A percentile compares a stretch with the other conserved stretches of the same genome.
Evolutionary conservation across 2,329 filamentous ascomycete species (phyloP).

Genomic region (Talaromyces sp.): DNA sequence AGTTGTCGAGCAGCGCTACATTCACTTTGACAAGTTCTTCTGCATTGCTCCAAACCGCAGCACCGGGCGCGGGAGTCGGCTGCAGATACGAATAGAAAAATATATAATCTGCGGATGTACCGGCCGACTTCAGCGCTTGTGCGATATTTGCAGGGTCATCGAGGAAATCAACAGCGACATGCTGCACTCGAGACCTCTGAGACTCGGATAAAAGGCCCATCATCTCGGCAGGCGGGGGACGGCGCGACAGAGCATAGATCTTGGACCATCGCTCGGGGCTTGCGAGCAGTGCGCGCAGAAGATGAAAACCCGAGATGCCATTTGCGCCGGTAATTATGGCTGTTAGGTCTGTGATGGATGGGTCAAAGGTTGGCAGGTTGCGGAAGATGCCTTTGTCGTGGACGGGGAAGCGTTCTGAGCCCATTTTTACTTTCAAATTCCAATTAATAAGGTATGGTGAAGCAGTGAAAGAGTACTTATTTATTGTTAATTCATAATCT

Average conservation of each 20-base stretch:
- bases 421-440: slow-evolving; percentile 13
- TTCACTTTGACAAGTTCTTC: slow-evolving; percentile 50
- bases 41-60: slow-evolving; percentile 47
- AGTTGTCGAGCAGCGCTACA: slow-evolving; percentile 44
- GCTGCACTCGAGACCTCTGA: slow-evolving; percentile 23
- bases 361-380: slow-evolving; percentile 44
- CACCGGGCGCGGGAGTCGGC: slow-evolving; percentile 41
- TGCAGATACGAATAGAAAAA: slow-evolving; percentile 56
- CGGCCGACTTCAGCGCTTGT: slow-evolving; percentile 17
- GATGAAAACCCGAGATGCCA: slow-evolving; percentile 51
- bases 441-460: not conserved
- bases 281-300: slow-evolving; percentile 46
- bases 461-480: not conserved
- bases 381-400: slow-evolving; percentile 42
- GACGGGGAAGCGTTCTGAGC: slow-evolving; percentile 19
- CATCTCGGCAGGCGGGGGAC: slow-evolving; percentile 36
- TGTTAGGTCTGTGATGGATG: slow-evolving; percentile 40
- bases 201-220: slow-evolving; percentile 29
- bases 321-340: slow-evolving; percentile 53
- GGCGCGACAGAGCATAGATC: slow-evolving; percentile 47
- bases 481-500: no score
- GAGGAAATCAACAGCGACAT: slow-evolving; percentile 38
- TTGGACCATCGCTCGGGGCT: slow-evolving; percentile 48
- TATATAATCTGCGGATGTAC: slow-evolving; percentile 38
- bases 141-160: slow-evolving; percentile 24